These are phyloP conservation scores for Magnolia officinalis DNA, from an alignment of 164 flowering plant species.

Conservation along the genomic window DNA sequence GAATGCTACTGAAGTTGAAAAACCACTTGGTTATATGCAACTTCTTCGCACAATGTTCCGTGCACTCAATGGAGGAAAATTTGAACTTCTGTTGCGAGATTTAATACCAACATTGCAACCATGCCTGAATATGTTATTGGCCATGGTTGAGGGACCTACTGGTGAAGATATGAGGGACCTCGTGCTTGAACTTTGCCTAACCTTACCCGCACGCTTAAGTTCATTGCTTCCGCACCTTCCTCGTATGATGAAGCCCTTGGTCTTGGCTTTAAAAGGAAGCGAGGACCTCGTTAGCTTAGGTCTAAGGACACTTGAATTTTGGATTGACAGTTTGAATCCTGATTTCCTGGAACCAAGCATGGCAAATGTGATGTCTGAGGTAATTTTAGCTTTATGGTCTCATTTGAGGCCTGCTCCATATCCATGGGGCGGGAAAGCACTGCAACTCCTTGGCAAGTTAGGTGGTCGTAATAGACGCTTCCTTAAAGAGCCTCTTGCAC, in stretches of 20 bases:
- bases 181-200: slow-evolving; percentile 83
- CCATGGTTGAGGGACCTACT: slow-evolving; percentile 96
- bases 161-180: slow-evolving; percentile 95
- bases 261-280: slow-evolving; percentile 82
- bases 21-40: slow-evolving; percentile 89
- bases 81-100: slow-evolving; percentile 81
- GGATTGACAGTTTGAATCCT: slow-evolving; percentile 99
- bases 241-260: slow-evolving; percentile 95
- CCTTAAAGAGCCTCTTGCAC: slow-evolving; percentile 92
- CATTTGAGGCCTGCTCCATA: slow-evolving; percentile 91
- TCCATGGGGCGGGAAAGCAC: slow-evolving; percentile 88
- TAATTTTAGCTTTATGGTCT: slow-evolving; percentile 95
- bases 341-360: slow-evolving; percentile 98
- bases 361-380: slow-evolving; percentile 95
- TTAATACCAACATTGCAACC: slow-evolving; percentile 74
- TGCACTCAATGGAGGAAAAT: slow-evolving; percentile 88
- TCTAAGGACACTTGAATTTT: slow-evolving; percentile 88
- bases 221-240: slow-evolving; percentile 87
- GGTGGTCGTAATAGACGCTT: slow-evolving; percentile 98
- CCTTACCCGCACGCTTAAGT: slow-evolving; percentile 94
- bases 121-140: slow-evolving; percentile 84
- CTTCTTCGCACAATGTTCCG: slow-evolving; percentile 92
- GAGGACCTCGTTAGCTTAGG: slow-evolving; percentile 87
- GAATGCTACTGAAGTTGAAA: slow-evolving; percentile 86
- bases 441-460: slow-evolving; percentile 93